Evolutionary conservation across 2,329 filamentous ascomycete species (phyloP), one percentile per base, ranked within the genome.

Genomic region (Simplicillium sp.): DNA sequence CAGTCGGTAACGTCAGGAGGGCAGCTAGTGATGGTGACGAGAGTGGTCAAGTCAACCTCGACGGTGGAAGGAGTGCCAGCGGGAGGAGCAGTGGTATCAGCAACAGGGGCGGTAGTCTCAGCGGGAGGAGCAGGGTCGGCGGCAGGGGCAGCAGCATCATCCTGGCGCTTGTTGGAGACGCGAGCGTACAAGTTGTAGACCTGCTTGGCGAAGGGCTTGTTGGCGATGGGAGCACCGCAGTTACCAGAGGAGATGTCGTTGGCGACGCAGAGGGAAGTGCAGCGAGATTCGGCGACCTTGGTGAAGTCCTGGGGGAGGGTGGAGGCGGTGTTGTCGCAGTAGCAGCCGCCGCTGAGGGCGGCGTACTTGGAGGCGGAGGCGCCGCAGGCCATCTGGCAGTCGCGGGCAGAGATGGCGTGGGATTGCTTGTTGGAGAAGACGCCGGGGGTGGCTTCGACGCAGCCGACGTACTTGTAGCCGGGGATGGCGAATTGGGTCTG

Each of bases 211-310:
- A 9, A 36, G 34, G 37, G 28, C 8, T 31, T 38, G 8, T 45
- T 38, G 14, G 37, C 39, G 16, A 39, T 34, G 11, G 41, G 36
- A 8, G 34, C 28, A 17, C 42, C 45, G 3, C 32, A 34, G 34
- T 40, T 14, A 36, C 42, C 15, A 25, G 20, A 25, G 20, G 20
- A 25, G 20, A 25, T 37, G 25, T 44, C 44, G 38, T 43, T 46
- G 42, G 44, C 44, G 5, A 44, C 44, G 25, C 39, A 42, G 14
- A 46, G 18, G 20, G 39, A 36, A 11, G 37, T 20, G 3, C 39
- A 42, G 20, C 42, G 44, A 9, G 36, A 28, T n/a, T 44, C 29
- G 28, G 42, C 36, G n/a, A 41, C 44, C 31, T 33, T 15, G 31
- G 31, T 33, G 31, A n/a, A 15, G 31, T 33, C 31, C 31, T 33